These are phyloP conservation scores for Hyphopichia buzzinii DNA, from an alignment of 1,139 yeast genomes.

Conservation along the genomic window DNA sequence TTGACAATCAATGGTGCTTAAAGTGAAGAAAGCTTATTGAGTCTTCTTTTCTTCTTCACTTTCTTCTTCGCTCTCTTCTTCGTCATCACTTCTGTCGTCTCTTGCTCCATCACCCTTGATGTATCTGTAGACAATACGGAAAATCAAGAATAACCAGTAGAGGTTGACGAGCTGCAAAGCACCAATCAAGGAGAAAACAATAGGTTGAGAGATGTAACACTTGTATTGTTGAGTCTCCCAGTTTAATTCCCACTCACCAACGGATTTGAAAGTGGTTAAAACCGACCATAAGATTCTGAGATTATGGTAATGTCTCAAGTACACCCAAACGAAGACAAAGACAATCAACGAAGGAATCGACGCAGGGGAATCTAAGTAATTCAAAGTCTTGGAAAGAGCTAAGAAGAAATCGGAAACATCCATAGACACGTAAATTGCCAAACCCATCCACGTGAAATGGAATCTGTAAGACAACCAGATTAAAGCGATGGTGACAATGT, in stretches of 20 bases:
- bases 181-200: constrained; percentile 72
- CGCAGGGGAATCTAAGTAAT: constrained; percentile 69
- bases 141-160: constrained; percentile 83
- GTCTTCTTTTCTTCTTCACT: constrained; percentile 24
- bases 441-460: constrained; percentile 95
- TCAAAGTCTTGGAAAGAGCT: constrained; percentile 77
- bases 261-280: constrained; percentile 78
- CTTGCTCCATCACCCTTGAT: constrained; percentile 56
- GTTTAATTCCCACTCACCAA: constrained; percentile 77
- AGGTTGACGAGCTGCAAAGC: constrained; percentile 82
- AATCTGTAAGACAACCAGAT: constrained; percentile 90
- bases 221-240: constrained; percentile 95
- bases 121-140: constrained; percentile 71
- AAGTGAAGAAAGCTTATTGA: no score
- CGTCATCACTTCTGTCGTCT: constrained; percentile 92
- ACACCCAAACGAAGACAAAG: constrained; percentile 77
- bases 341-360: constrained; percentile 65
- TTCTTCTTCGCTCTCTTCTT: constrained; percentile 52
- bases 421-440: constrained; percentile 90
- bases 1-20: no score
- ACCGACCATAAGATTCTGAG: constrained; percentile 82
- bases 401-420: constrained; percentile 90
- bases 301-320: constrained; percentile 84
- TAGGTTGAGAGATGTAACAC: constrained; percentile 91
- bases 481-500: constrained; percentile 83